Evolutionary conservation across 1,284 basidiomycete species (phyloP), one percentile per base, ranked within the genome.

Genomic region (Ganoderma boninense): DNA sequence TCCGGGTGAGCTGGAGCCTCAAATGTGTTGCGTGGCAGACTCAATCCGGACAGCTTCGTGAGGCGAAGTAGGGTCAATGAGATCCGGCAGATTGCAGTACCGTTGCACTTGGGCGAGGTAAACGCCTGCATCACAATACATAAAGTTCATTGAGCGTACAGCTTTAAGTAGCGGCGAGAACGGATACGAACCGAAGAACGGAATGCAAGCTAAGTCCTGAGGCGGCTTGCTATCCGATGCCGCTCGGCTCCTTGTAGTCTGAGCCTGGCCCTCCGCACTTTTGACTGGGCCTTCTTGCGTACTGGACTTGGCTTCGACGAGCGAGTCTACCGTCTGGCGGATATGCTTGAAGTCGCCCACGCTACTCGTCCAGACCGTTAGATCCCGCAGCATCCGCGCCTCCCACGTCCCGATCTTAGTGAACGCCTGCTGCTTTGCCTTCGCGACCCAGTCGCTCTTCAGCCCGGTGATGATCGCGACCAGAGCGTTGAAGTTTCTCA

Each of bases 391-490:
- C 76, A 96, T 89, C 29, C 94, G 90, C 75, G 84, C 87, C 78
- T 97, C 95, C 85, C 90, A 94, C 20, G 87, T 84, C 6, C 90
- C 89, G 23, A 97, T 84, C 23, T 89, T 87, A 44, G 84, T 83
- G 92, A 92, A 94, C 20, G 87, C 86, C 66, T 89, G 89, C 65
- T 86, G 83, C 86, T 96, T 91, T 2, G 92, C 89, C 75, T 83
- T 86, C 56, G 84, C 84, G 4, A 96, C 91, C 87, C 90, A 92
- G 10, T 91, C 89, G 71, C 87, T 92, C 65, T 89, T 88, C 54
- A 98, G 84, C 3, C 93, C 96, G 23, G 91, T 87, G 66, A 97
- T 89, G 72, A 97, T 91, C 59, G 95, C 95, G 1, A 92, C 90
- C 60, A 97, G 79, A 1, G 93, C 92, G 72, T 92, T 90, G 82